Evolutionary conservation across 768 basidiomycete genomes (phyloP).

Genomic region (Psilocybe cubensis): DNA sequence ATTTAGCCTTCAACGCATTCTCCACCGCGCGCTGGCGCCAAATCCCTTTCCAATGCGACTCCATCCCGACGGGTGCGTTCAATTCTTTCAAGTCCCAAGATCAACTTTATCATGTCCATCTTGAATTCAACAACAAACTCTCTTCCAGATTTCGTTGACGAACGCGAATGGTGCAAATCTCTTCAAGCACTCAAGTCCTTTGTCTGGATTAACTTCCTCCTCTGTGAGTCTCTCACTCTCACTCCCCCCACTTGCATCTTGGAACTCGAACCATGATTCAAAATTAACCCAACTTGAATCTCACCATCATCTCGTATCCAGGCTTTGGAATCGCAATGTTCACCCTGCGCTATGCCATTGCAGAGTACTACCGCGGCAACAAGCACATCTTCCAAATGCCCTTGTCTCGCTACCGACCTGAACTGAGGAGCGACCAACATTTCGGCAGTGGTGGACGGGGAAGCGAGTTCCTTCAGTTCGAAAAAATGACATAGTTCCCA

Average conservation of each 20-base stretch:
- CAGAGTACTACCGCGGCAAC: constrained; percentile 46
- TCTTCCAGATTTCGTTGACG: constrained; percentile 43
- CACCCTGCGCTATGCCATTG: constrained; percentile 47
- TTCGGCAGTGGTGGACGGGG: constrained; percentile 17
- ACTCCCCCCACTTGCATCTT: background rate
- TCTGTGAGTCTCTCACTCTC: constrained; percentile 39
- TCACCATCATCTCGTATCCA: constrained; percentile 20
- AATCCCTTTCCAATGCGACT: constrained; percentile 49
- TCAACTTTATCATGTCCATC: background rate
- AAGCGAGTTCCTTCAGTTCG: constrained; percentile 43
- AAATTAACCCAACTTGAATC: background rate
- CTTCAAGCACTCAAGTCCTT: constrained; percentile 58
- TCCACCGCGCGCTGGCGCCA: constrained; percentile 60
- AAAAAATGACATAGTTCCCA: constrained; percentile 24
- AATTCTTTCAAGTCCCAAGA: background rate
- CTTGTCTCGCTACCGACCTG: constrained; percentile 51
- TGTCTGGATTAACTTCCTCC: constrained; percentile 61
- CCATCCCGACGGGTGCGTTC: constrained; percentile 49
- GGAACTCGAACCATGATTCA: background rate
- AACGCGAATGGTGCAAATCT: constrained; percentile 55
- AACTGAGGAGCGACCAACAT: constrained; percentile 14
- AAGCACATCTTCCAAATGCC: constrained; percentile 55
- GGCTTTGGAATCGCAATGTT: constrained; percentile 45
- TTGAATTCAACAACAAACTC: background rate
- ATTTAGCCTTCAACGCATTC: constrained; percentile 58